Base-by-base conservation (phyloP, 2,329 filamentous ascomycete genomes). In the Fusarium papillatum region DNA sequence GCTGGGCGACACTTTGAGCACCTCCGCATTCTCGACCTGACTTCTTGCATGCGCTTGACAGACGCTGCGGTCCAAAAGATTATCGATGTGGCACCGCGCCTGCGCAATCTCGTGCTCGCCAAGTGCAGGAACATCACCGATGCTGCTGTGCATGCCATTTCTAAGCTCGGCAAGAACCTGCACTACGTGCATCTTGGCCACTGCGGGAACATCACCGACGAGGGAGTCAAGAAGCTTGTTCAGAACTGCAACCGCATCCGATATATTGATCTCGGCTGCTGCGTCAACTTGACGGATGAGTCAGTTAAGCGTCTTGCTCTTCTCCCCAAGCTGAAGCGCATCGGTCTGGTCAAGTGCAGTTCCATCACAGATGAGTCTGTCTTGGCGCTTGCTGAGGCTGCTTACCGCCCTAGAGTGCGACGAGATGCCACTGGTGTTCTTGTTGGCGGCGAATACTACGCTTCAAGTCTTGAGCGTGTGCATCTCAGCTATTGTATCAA, bases 201-300 rank as follows among this genome's bases (percentile, higher is more conserved):
- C 83, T 99, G 97, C 84, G 91, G 92, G 34, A 92, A 96, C 59
- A 96, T 99, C 81, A 98, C 96, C 0, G 97, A 99, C 81, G 89
- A 92, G 41, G 96, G 95, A 2, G 95, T 99, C 22, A 94, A 94
- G 79, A 93, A 92, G 67, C 88, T 99, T 38, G 95, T 98, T 46
- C 93, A 93, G 77, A 88, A 88, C 65, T 99, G 97, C 87, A 98
- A 96, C 80, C 92, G 97, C 29, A 98, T 99, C 77, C 91, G 97
- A 67, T 99, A 99, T 83, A 99, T 99, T 75, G 97, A 99, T 82
- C 87, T 99, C 53, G 97, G 97, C n/a, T 98, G 97, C 86, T 99
- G 97, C 84, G 91, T 90, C 17, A 93, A 95, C 78, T 87, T 99
- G 72, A 98, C 97, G 0, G 97, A 99, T 79, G 89, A 90, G 14